phyloP scores from a whole-genome alignment of 768 basidiomycete species.

The Nidularia pulvinata region DNA sequence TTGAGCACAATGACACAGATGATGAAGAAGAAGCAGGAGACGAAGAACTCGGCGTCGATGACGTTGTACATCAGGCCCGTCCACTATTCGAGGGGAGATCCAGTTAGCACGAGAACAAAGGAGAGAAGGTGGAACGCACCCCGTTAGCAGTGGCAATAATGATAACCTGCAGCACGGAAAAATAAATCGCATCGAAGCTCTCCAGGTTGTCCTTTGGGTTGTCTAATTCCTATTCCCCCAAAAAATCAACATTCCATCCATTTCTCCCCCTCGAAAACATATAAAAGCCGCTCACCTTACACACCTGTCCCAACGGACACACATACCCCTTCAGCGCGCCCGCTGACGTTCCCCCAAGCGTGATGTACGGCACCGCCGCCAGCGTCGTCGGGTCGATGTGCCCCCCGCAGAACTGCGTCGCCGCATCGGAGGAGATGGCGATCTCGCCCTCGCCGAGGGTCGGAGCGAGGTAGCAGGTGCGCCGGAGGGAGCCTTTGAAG shows the following conservation, averaged over 20 bases:
- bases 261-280: no score
- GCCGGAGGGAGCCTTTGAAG: conserved; percentile 83
- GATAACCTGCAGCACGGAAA: conserved; percentile 79
- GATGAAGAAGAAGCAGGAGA: conserved; percentile 89
- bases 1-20: conserved; percentile 84
- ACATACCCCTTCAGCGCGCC: conserved; percentile 75
- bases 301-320: conserved; percentile 86
- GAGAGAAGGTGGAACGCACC: conserved; percentile 37
- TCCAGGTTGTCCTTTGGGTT: conserved; percentile 70
- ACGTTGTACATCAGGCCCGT: conserved; percentile 82
- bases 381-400: conserved; percentile 65
- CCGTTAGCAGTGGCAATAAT: conserved; percentile 81
- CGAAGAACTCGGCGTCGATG: conserved; percentile 89
- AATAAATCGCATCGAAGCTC: conserved; percentile 91
- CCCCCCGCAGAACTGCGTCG: conserved; percentile 77
- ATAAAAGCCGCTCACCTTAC: conserved; percentile 47
- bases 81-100: conserved; percentile 46
- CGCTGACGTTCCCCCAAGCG: conserved; percentile 19
- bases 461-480: conserved; percentile 58
- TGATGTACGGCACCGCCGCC: conserved; percentile 33
- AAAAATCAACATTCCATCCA: no score
- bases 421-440: conserved; percentile 18
- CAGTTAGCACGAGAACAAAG: neutral
- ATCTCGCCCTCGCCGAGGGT: conserved; percentile 51
- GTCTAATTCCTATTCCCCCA: conserved; percentile 42